Evolutionary conservation across 108 stramenopile genomes (phyloP).

Genomic region (Fragilariopsis cylindrus): DNA sequence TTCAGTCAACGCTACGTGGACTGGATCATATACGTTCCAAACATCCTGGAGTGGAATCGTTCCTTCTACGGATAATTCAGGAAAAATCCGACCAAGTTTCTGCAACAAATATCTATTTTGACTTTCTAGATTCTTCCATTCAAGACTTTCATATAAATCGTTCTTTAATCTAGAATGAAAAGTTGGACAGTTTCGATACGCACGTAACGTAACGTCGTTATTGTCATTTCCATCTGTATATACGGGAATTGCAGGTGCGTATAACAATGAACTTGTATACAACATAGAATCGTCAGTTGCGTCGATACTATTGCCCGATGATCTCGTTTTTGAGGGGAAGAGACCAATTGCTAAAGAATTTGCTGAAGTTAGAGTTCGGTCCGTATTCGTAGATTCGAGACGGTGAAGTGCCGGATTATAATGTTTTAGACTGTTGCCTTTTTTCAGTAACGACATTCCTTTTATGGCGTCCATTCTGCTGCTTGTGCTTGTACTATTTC

Average conservation of each 20-base stretch:
- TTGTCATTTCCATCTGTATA: slow-evolving; percentile 14
- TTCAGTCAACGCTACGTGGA: slow-evolving; percentile 46
- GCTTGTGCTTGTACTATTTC: too few species aligned
- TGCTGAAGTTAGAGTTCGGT: slow-evolving; percentile 50
- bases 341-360: slow-evolving; percentile 49
- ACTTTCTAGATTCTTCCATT: slow-evolving; percentile 33
- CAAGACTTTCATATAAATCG: slow-evolving; percentile 25
- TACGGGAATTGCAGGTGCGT: slow-evolving; percentile 37
- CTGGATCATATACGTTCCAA: slow-evolving; percentile 48
- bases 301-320: not conserved
- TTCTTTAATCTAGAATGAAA: slow-evolving; percentile 22
- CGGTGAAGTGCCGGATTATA: slow-evolving; percentile 27
- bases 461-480: too few species aligned
- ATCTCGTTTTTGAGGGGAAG: slow-evolving; percentile 26
- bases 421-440: slow-evolving; percentile 9
- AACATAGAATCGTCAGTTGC: not conserved
- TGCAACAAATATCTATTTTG: slow-evolving; percentile 27
- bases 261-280: slow-evolving; percentile 8
- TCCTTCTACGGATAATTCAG: slow-evolving; percentile 17
- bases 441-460: not conserved
- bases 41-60: slow-evolving; percentile 29
- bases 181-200: slow-evolving; percentile 46
- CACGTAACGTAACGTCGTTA: slow-evolving; percentile 46
- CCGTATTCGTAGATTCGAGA: slow-evolving; percentile 42
- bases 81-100: slow-evolving; percentile 35